phyloP scores from a whole-genome alignment of 192 early-diverging fungal species.

The Coemansia sp. region DNA sequence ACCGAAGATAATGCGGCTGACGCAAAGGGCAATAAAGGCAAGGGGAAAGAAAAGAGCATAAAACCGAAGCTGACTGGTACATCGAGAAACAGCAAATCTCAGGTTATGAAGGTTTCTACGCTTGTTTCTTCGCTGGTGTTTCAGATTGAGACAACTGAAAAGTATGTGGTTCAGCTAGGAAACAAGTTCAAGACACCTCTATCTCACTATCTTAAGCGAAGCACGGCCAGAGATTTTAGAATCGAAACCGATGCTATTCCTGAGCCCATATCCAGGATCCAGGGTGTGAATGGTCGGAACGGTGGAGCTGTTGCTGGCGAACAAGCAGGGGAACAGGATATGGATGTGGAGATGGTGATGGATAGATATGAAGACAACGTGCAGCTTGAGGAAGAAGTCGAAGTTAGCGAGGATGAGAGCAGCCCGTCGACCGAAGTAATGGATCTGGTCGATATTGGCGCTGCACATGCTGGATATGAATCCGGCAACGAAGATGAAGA shows the following conservation, averaged over 20 bases:
- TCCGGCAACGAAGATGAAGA: conserved; percentile 8
- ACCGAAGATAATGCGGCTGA: neutral
- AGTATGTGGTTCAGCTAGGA: conserved; percentile 66
- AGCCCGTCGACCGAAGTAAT: conserved; percentile 11
- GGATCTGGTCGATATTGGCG: conserved; percentile 10
- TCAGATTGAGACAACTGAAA: conserved; percentile 75
- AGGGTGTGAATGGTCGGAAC: too few species aligned
- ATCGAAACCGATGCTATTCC: conserved; percentile 59
- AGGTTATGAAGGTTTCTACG: conserved; percentile 69
- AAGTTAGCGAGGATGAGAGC: conserved; percentile 11
- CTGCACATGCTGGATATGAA: neutral
- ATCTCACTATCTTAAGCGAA: conserved; percentile 73
- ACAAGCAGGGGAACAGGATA: neutral
- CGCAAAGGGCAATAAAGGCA: neutral
- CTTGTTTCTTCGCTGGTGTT: conserved; percentile 73
- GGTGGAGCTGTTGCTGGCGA: neutral
- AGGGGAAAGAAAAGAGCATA: conserved; percentile 13
- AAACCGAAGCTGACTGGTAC: neutral
- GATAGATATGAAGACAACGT: conserved; percentile 39
- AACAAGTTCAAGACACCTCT: conserved; percentile 72
- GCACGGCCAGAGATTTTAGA: conserved; percentile 77
- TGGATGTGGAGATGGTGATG: conserved; percentile 14
- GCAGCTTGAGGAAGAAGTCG: conserved; percentile 14
- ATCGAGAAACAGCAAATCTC: conserved; percentile 36
- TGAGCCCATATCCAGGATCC: neutral